These are phyloP conservation scores for Auricularia sp. DNA, from an alignment of 768 basidiomycete genomes.

Conservation along the genomic window DNA sequence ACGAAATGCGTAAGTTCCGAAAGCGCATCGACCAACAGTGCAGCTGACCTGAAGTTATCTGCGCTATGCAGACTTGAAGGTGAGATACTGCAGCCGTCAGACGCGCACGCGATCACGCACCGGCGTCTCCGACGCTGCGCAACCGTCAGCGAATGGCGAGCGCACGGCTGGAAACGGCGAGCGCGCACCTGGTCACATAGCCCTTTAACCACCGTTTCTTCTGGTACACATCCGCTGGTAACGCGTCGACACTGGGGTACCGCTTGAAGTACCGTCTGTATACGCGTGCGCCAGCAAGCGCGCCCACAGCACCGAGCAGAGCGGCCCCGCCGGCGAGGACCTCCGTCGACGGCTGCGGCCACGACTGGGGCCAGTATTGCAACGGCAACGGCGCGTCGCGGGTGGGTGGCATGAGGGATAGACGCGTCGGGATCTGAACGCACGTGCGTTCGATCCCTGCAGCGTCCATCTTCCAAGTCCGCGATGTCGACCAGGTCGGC, in stretches of 20 bases:
- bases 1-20: conserved; percentile 33
- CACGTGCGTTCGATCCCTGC: no score
- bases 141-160: not conserved
- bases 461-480: no score
- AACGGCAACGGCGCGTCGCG: no score
- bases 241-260: conserved; percentile 54
- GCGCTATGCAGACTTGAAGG: not conserved
- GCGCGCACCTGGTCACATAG: conserved; percentile 59
- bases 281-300: conserved; percentile 16
- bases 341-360: conserved; percentile 9
- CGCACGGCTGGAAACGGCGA: conserved; percentile 4
- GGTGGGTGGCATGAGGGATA: no score
- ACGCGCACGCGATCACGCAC: conserved; percentile 28
- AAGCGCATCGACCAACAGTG: not conserved
- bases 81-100: not conserved
- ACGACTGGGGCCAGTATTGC: conserved; percentile 24
- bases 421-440: no score
- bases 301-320: conserved; percentile 19
- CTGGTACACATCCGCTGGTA: conserved; percentile 52
- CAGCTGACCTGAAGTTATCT: not conserved
- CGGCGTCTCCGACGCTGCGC: conserved; percentile 69
- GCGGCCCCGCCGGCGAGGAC: conserved; percentile 26
- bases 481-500: no score
- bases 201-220: conserved; percentile 65
- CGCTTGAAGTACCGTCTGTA: conserved; percentile 48